Evolutionary conservation across 1,284 basidiomycete genomes (phyloP), one percentile per base, ranked within the genome.

Genomic region (Puccinia triticina): DNA sequence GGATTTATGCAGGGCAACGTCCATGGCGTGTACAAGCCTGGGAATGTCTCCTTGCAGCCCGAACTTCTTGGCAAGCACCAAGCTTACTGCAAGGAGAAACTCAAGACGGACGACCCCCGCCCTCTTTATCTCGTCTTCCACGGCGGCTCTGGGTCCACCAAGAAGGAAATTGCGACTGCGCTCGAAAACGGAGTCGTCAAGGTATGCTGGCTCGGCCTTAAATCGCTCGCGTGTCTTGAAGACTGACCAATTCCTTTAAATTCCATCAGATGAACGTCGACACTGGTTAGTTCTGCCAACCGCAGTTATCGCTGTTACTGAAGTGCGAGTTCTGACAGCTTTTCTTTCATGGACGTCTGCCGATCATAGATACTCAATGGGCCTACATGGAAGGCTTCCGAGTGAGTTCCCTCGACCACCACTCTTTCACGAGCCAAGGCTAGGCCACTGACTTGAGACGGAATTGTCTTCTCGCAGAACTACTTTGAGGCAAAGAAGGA

Each of bases 101-200:
- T 94, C 85, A 91, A 91, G 84, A 90, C 90, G 69, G 89, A 90
- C 85, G 88, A 89, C 85, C 89, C 91, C 85, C 91, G 94, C 88
- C 95, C 96, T 86, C 89, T 97, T 86, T 98, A 93, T 92, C 93
- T 99, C 84, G 97, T 99, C 88, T 99, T 99, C 95, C 97, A 99
- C 90, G 97, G 97, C 89, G 97, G 97, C 85, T 98, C 96, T 82
- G 97, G 97, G 83, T 98, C 96, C 55, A 92, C 93, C 86, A 96
- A 96, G 90, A 92, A 97, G 83, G 97, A 99, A 89, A 99, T 99
- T 89, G 90, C 90, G 86, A 95, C 93, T 74, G 96, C 96, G 82
- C 96, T 99, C 85, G 86, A 89, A 83, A 91, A 96, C 88, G 96
- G 97, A 88, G 96, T 96, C 77, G 92, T 97, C 87, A 98, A 98